Evolutionary conservation across 257 asterid genomes (phyloP), one percentile per base, ranked within the genome.

Genomic region (Datura wrightii): DNA sequence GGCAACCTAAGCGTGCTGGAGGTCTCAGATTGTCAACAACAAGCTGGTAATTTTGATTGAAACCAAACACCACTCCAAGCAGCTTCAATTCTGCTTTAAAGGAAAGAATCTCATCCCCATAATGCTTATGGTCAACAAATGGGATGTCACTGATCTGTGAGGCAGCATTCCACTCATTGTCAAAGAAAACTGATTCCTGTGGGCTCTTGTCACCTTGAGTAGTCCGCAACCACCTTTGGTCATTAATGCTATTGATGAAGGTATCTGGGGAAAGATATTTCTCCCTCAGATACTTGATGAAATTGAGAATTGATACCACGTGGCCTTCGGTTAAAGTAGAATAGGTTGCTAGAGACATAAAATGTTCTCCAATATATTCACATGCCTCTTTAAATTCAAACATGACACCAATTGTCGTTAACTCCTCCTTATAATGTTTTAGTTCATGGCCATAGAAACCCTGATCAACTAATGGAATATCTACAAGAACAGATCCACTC

Each of bases 71-170:
- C 79, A 88, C 89, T 2, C 91, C 91, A 53, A 88, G 87, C 16
- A 88, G 82, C 84, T 62, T 9, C 2, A 88, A 74, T 56, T 88
- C 91, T 13, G 2, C 5, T n/a, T 3, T 52, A 50, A 78, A 86
- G 69, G 87, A 80, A 44, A 3, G 74, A 53, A 88, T 79, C 1
- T 18, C 84, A 7, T 2, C 42, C 3, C 91, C 91, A 84, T 83
- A 88, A 24, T 84, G 85, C 1, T 71, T 80, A n/a, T 54, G 81
- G 83, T 88, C 91, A 85, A 88, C 11, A 50, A 88, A 88, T 2
- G 91, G 91, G n/a, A 88, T 85, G 83, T 88, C 83, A 83, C 91
- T 84, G 86, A 86, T 85, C 34, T 55, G 83, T 50, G 86, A 85
- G 52, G 91, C 91, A 70, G 88, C 89, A 54, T n/a, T 60, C 91